Base-by-base conservation (phyloP, 140 eudicot genomes). In the Flaveria floridana region DNA sequence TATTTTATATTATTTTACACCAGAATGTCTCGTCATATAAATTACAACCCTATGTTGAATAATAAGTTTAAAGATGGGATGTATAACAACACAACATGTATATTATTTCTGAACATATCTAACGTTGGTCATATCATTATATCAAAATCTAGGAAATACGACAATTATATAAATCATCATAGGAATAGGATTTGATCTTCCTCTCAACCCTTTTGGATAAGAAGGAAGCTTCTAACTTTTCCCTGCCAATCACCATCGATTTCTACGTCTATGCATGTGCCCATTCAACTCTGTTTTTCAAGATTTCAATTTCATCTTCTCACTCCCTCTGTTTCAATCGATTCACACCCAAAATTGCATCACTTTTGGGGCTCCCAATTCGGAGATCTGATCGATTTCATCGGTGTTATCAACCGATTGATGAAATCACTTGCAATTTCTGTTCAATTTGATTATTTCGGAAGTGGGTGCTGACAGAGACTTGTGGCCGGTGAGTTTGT, bases 401-500 rank as follows among this genome's bases (percentile, higher is more conserved):
- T 34, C 41, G 8, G 41, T 34, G 41, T 34, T 34, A 10, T 44
- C 3, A 9, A 7, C 13, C 50, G 13, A 44, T 44, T 44, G 3
- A 44, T 44, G 50, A 10, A 44, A 44, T 9, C 13, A 44, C 15
- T 34, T 34, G 34, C 34, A 28, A 28, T 28, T 68, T 57, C 7
- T 12, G 52, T 70, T 70, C 18, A 67, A 78, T 78, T 78, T 62
- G 46, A 46, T 7, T 56, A 78, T 78, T 73, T 23, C 13, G 18
- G 1, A 41, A 79, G 67, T 71, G 78, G 82, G 78, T 76, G 28
- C 67, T 67, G 68, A 67, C 25, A 37, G 21, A 67, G 80, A 76
- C 66, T 51, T 71, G 68, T 52, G 66, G 56, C 20, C 72, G 80
- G 80, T 78, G 63, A 78, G 82, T 70, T 58, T 12, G n/a, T 46